Percentiles rank a stretch among this genome's conserved stretches.
These are phyloP conservation scores for Extremus antarcticus DNA, from an alignment of 495 filamentous ascomycete genomes.

Conservation along the genomic window DNA sequence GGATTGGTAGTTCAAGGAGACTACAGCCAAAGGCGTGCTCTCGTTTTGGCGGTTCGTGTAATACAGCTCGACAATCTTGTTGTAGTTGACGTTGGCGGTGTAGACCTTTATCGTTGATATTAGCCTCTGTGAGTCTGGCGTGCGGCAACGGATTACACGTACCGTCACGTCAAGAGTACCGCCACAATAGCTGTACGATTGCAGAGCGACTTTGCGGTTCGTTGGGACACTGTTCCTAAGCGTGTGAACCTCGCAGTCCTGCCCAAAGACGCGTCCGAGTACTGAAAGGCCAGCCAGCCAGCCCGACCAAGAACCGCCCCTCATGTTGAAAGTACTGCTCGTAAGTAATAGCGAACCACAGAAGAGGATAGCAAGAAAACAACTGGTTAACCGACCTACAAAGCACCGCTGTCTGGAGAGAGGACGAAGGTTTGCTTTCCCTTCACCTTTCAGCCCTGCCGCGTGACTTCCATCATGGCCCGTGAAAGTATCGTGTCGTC, in stretches of 20 bases:
- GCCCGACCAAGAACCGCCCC: background rate
- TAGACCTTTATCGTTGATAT: too few relatives aligned
- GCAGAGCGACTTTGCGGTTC: background rate
- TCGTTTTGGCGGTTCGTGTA: constrained; percentile 19
- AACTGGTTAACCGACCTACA: background rate
- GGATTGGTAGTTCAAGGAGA: constrained; percentile 10
- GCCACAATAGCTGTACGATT: constrained; percentile 7
- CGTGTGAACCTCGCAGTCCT: background rate
- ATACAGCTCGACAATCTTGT: constrained; percentile 20
- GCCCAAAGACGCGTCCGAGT: background rate
- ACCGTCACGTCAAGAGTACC: constrained; percentile 10
- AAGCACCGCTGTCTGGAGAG: background rate
- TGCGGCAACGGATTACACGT: background rate
- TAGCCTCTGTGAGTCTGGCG: too few relatives aligned
- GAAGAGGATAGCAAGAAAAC: background rate
- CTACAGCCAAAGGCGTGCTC: constrained; percentile 13
- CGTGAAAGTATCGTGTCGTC: too few relatives aligned
- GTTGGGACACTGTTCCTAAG: background rate
- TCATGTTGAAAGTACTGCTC: background rate
- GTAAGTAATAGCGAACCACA: background rate
- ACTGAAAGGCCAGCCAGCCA: background rate
- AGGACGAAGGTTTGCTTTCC: background rate
- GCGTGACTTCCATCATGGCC: too few relatives aligned
- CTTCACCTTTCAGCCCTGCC: too few relatives aligned
- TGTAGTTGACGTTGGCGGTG: constrained; percentile 17